Base-by-base conservation (phyloP, 192 early-diverging fungal species). In the Backusella mclennaniae region DNA sequence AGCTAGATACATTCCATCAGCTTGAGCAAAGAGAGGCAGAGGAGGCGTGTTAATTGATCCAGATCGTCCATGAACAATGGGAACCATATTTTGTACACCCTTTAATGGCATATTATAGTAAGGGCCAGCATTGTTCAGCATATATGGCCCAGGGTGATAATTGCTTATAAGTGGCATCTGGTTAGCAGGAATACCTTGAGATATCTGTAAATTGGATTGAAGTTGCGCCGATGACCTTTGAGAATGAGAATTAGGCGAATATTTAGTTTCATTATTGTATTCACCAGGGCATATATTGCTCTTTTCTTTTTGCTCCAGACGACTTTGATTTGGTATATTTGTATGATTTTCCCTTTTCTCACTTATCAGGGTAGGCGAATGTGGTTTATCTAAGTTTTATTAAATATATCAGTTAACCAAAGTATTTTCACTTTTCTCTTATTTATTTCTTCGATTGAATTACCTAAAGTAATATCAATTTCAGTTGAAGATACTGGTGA, bases 1-100 rank as follows among this genome's bases (percentile, higher is more conserved):
- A 39, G 78, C 31, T 44, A 75, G 12, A 59, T 79, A 79, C 15
- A 19, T 44, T 33, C 74, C 44, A 36, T 79, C 78, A 29, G 39
- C 4, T 46, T 41, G 39, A 49, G 70, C 2, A 6, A 19, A 42
- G 33, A 1, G n/a, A 33, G 26, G 19, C 6, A 42, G 8, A 49
- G 23, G 8, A 11, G 70, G 23, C 5, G 21, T 23, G 36, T 26
- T 41, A 39, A 12, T 21, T 4, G 35, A 19, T 0, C 19, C 42
- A 26, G 21, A 9, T 31, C 23, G 12, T 29, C 56, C 26, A 29
- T 63, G n/a, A 26, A 14, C 23, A 29, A 63, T 2, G 26, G 56
- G 56, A 11, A 4, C 9, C 26, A 4, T 4, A 4, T 63, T 63
- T 63, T 26, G 56, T 11, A 23, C 14, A 14, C 26, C 26, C 9